Conservation (phyloP, 352 stramenopile genomes). For the Phytopythium sindhum region DNA sequence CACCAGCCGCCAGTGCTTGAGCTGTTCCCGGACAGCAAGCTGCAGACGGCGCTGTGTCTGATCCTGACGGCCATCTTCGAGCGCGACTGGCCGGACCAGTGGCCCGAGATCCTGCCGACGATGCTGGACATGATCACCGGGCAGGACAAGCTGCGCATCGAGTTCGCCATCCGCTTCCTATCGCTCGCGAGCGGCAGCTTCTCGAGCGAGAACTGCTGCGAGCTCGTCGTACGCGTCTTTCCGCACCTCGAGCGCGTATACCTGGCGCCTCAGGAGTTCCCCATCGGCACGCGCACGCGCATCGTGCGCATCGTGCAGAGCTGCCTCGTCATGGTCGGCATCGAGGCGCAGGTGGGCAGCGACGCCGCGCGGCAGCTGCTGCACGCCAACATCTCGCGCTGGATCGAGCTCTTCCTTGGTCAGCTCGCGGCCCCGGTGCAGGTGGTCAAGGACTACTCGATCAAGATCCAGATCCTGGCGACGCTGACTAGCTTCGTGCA, state of each 20-base stretch:
- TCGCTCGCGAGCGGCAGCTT: conserved; percentile 70
- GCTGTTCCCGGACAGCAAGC: conserved; percentile 61
- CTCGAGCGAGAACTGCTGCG: conserved; percentile 75
- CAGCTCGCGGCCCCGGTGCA: conserved; percentile 42
- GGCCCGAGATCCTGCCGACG: conserved; percentile 65
- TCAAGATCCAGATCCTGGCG: conserved; percentile 77
- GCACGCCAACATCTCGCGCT: conserved; percentile 61
- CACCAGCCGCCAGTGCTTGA: conserved; percentile 33
- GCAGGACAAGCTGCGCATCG: conserved; percentile 51
- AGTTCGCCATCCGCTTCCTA: conserved; percentile 73
- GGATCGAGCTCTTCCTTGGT: conserved; percentile 67
- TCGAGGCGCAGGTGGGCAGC: conserved; percentile 79
- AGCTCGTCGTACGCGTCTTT: conserved; percentile 71
- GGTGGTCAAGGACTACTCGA: conserved; percentile 49
- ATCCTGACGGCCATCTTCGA: conserved; percentile 79
- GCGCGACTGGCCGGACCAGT: conserved; percentile 82
- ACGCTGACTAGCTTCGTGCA: conserved; percentile 76
- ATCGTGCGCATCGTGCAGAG: conserved; percentile 76
- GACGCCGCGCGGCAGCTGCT: conserved; percentile 47
- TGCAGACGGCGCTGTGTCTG: conserved; percentile 78
- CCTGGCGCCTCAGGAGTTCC: conserved; percentile 38
- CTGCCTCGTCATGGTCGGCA: conserved; percentile 77
- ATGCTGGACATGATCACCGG: conserved; percentile 57
- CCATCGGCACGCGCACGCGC: conserved; percentile 42
- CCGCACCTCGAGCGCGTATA: conserved; percentile 72